These are phyloP conservation scores for Calonectria ilicicola DNA, from an alignment of 2,329 filamentous ascomycete genomes.

Conservation along the genomic window DNA sequence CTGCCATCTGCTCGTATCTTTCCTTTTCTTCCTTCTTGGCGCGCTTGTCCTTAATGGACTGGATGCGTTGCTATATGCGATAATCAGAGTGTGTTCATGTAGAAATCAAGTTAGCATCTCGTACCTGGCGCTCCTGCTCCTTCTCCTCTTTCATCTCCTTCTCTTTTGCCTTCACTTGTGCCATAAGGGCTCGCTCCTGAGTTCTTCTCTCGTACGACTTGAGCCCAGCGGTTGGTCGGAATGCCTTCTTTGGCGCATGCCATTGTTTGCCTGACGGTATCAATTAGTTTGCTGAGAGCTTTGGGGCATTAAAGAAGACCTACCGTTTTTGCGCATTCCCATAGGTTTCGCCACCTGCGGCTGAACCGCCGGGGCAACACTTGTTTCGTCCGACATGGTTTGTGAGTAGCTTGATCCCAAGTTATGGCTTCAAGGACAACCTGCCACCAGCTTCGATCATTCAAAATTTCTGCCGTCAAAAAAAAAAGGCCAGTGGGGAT, in stretches of 20 bases:
- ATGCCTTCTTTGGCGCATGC: constrained; percentile 85
- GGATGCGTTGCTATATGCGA: constrained; percentile 73
- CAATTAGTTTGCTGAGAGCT: constrained; percentile 23
- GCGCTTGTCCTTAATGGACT: constrained; percentile 86
- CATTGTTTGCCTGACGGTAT: constrained; percentile 85
- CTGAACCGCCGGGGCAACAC: constrained; percentile 47
- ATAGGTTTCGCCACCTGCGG: constrained; percentile 54
- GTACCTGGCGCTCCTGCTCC: constrained; percentile 88
- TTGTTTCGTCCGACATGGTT: constrained; percentile 58
- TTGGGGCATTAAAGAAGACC: neutral
- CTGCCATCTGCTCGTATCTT: constrained; percentile 91
- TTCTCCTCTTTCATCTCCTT: constrained; percentile 97
- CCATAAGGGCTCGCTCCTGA: constrained; percentile 75
- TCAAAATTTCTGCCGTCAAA: constrained; percentile 45
- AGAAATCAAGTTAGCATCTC: constrained; percentile 60
- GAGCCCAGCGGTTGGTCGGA: constrained; percentile 83
- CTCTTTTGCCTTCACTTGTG: constrained; percentile 90
- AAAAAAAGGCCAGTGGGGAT: constrained; percentile 39
- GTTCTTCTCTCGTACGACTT: constrained; percentile 83
- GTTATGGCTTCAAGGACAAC: constrained; percentile 19
- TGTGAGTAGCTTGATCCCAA: constrained; percentile 3
- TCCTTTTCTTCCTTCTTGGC: constrained; percentile 93
- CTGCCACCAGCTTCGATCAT: constrained; percentile 27
- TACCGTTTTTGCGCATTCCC: constrained; percentile 89
- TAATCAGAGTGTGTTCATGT: constrained; percentile 23